phyloP scores from a whole-genome alignment of 257 asterid species.

The Cordia subcordata region DNA sequence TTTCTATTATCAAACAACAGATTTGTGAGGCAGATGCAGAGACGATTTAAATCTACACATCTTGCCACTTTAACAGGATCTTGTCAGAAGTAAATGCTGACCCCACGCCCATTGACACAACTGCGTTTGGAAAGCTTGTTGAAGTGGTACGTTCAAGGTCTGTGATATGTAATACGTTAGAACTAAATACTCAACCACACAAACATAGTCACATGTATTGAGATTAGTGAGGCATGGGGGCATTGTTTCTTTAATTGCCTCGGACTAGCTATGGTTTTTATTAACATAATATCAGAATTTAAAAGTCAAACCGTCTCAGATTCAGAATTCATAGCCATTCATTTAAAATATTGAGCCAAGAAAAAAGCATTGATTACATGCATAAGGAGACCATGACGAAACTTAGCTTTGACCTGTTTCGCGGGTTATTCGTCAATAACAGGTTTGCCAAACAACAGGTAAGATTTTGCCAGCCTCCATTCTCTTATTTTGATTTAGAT shows the following conservation, averaged over 20 bases:
- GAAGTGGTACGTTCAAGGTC: conserved; percentile 54
- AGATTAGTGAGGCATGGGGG: too few relatives aligned
- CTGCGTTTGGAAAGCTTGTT: conserved; percentile 82
- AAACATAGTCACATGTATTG: too few relatives aligned
- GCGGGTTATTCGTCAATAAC: conserved; percentile 69
- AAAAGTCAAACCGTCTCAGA: too few relatives aligned
- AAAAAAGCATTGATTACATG: conserved; percentile 16
- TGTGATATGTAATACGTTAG: background rate
- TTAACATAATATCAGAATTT: too few relatives aligned
- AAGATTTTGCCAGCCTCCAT: conserved; percentile 3
- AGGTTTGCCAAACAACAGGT: conserved; percentile 78
- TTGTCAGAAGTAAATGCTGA: conserved; percentile 64
- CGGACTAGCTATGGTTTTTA: too few relatives aligned
- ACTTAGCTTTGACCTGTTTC: conserved; percentile 73
- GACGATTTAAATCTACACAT: background rate
- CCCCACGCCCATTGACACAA: conserved; percentile 76
- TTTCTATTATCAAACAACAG: background rate
- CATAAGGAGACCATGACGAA: conserved; percentile 71
- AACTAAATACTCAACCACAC: too few relatives aligned
- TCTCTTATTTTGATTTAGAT: background rate
- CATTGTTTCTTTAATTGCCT: too few relatives aligned
- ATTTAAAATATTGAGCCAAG: too few relatives aligned
- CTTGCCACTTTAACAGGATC: conserved; percentile 42
- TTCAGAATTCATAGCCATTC: too few relatives aligned
- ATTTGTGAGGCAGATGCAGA: background rate